Conservation (phyloP, 176 grass and related monocot genomes). For the Leersia perrieri region DNA sequence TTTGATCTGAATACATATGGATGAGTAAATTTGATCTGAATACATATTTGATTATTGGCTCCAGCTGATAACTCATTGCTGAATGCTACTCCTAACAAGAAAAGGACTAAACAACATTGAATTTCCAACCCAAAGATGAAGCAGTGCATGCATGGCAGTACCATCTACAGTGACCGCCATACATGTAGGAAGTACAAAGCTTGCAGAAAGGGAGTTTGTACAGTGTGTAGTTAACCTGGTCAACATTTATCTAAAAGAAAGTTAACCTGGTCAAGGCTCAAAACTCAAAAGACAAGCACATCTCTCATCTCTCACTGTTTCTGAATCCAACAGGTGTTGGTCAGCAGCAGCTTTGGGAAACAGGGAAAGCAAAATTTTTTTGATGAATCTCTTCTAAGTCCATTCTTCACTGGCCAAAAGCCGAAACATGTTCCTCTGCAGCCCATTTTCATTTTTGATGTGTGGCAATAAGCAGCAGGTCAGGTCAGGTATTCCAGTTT, state of each 20-base stretch:
- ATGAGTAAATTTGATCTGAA: too few species aligned
- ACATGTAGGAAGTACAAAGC: neutral
- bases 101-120: neutral
- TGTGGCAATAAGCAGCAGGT: neutral
- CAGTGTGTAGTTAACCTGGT: neutral
- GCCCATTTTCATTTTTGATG: neutral
- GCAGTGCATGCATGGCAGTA: neutral
- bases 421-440: neutral
- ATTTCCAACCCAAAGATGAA: neutral
- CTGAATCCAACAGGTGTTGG: neutral
- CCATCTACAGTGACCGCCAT: neutral
- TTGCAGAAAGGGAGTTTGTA: neutral
- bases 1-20: too few species aligned
- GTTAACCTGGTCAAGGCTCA: conserved; percentile 19
- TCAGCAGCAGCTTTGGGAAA: conserved; percentile 26
- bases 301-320: too few species aligned
- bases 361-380: conserved; percentile 1
- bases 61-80: neutral
- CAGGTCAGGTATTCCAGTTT: conserved; percentile 17
- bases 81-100: neutral
- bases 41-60: too few species aligned
- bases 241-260: too few species aligned
- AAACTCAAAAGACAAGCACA: conserved; percentile 17
- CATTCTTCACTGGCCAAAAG: neutral
- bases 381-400: neutral